These are phyloP conservation scores for Vickermania spadyakhi DNA, from an alignment of 208 protist species.

Conservation along the genomic window DNA sequence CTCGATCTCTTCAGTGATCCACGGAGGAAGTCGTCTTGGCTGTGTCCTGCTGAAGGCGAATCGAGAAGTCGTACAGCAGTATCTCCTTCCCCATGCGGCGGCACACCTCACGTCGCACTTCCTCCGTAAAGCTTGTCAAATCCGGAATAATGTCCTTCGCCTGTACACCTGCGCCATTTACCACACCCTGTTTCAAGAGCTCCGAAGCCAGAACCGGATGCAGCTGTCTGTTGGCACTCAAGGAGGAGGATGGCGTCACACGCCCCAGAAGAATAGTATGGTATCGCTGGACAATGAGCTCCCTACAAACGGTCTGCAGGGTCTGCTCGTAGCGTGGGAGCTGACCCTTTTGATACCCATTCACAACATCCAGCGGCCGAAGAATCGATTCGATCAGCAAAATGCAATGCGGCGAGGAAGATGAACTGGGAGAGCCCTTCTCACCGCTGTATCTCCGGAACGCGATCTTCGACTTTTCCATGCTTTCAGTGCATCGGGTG, in stretches of 20 bases:
- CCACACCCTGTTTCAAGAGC: constrained; percentile 43
- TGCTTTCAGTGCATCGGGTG: not conserved
- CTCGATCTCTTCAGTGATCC: too few relatives aligned
- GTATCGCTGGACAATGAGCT: constrained; percentile 32
- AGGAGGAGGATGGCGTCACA: constrained; percentile 1
- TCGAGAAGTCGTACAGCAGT: constrained; percentile 10
- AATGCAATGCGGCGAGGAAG: not conserved
- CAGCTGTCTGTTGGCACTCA: too few relatives aligned
- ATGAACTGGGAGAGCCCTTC: too few relatives aligned
- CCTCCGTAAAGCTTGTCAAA: constrained; percentile 4
- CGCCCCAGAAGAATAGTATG: constrained; percentile 19
- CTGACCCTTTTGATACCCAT: constrained; percentile 53
- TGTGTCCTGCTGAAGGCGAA: not conserved
- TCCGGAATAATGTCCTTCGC: constrained; percentile 9
- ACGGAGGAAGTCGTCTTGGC: too few relatives aligned
- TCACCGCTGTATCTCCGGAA: not conserved
- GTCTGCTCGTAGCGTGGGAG: constrained; percentile 36
- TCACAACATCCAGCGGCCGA: constrained; percentile 27
- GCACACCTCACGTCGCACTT: constrained; percentile 7
- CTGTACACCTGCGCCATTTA: constrained; percentile 12
- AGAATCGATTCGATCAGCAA: constrained; percentile 24
- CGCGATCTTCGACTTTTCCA: not conserved
- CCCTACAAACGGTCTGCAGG: constrained; percentile 20
- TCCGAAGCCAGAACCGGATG: constrained; percentile 34
- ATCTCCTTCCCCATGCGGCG: constrained; percentile 12